Evolutionary conservation across 352 stramenopile genomes (phyloP), one percentile per base, ranked within the genome.

Genomic region (Pythium biforme): DNA sequence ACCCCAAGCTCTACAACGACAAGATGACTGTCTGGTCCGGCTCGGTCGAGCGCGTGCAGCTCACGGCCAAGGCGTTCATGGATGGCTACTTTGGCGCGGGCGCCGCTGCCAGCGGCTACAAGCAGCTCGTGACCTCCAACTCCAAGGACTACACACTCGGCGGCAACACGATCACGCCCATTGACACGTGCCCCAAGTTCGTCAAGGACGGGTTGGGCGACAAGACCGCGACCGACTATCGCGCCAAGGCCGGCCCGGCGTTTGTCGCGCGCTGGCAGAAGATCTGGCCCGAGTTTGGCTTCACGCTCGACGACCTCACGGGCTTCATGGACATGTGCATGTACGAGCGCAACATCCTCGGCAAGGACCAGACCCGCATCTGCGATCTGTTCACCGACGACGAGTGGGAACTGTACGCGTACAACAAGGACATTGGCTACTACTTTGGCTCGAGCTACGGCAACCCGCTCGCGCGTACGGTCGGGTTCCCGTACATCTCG

Each of bases 241-340:
- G 47, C 26, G 41, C 39, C 12, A 63, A 58, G 40, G 69, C 51
- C 33, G 14, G 48, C 9, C 37, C 56, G 5, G 26, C 59, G 25
- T 14, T 53, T 10, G 54, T 58, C 41, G 58, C 57, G 25, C 74
- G 75, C 25, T 68, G 82, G 15, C 61, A 81, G 22, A 59, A 60
- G 41, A 64, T 76, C 17, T 86, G 74, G 76, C 65, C 72, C 14
- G 70, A 43, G 6, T 80, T 83, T 39, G 66, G 52, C 0, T 72
- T 83, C 61, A 73, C 55, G 15, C 52, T 57, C 2, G 70, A 79
- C 47, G 74, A 80, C 26, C 47, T 70, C 1, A 25, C 73, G 8
- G 75, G 70, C 10, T 62, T 86, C 45, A 86, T 83, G 76, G 76
- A 86, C 62, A 58, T 86, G 39, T 86, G 76, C 62, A 79, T 76